phyloP scores from a whole-genome alignment of 2,329 filamentous ascomycete species.

The Fusarium sp. region DNA sequence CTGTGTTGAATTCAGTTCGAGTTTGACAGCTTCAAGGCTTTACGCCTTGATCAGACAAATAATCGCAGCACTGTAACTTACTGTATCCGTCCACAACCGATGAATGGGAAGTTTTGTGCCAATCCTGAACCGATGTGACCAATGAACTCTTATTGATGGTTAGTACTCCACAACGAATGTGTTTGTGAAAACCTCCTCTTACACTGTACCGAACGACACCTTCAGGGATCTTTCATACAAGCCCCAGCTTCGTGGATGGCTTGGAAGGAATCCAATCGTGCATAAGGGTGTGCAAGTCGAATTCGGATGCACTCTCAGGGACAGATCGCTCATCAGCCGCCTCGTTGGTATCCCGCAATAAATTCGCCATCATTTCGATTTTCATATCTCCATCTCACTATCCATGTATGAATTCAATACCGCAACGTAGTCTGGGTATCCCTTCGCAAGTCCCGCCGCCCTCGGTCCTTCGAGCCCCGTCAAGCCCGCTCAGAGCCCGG shows the following conservation, averaged over 20 bases:
- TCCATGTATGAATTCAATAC: conserved; percentile 7
- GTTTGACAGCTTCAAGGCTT: conserved; percentile 12
- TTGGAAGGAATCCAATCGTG: conserved; percentile 19
- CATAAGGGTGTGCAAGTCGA: conserved; percentile 22
- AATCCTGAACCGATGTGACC: conserved; percentile 11
- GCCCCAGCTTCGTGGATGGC: conserved; percentile 25
- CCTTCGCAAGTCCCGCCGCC: conserved; percentile 20
- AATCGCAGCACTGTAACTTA: conserved; percentile 20
- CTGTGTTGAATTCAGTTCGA: conserved; percentile 19
- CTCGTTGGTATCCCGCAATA: not conserved
- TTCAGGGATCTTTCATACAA: conserved; percentile 32
- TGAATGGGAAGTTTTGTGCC: conserved; percentile 27
- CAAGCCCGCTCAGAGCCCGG: conserved; percentile 5
- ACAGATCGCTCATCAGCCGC: conserved; percentile 11
- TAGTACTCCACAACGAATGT: conserved; percentile 19
- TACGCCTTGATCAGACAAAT: not conserved
- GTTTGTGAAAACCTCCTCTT: conserved; percentile 28
- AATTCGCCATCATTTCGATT: conserved; percentile 3
- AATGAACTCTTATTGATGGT: conserved; percentile 24
- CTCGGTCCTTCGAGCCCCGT: conserved; percentile 19
- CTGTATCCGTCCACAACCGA: conserved; percentile 17
- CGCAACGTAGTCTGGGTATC: conserved; percentile 11
- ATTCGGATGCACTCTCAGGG: conserved; percentile 5
- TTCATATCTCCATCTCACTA: conserved; percentile 11
- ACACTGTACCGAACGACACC: conserved; percentile 22